Percentiles rank a stretch among this genome's conserved stretches.
phyloP scores from a whole-genome alignment of 2,329 filamentous ascomycete species.

The Lasiodiplodia citricola region DNA sequence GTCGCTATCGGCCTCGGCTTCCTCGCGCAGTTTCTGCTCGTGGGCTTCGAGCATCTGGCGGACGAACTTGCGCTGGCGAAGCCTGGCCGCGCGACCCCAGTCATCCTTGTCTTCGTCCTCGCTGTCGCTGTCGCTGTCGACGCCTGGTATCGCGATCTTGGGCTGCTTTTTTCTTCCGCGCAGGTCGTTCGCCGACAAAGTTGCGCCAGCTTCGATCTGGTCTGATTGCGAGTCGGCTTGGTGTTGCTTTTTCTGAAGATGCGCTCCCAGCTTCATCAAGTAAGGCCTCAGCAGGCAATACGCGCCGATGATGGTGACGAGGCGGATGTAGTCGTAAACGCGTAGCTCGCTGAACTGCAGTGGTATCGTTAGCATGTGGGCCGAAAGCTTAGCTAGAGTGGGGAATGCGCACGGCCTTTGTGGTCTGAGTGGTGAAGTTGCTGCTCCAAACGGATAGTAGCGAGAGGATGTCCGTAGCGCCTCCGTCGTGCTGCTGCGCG shows the following conservation, averaged over 20 bases:
- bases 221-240: constrained; percentile 53
- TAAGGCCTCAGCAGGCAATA: constrained; percentile 76
- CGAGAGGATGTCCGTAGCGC: constrained; percentile 27
- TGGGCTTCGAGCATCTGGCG: constrained; percentile 68
- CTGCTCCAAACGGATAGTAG: constrained; percentile 40
- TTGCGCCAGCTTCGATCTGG: constrained; percentile 40
- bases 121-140: constrained; percentile 58
- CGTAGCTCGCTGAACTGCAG: constrained; percentile 52
- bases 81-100: constrained; percentile 74
- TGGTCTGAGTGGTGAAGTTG: constrained; percentile 39
- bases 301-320: constrained; percentile 72
- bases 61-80: constrained; percentile 70
- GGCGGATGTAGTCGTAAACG: constrained; percentile 63
- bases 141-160: constrained; percentile 59
- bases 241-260: constrained; percentile 67
- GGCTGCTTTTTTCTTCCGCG: constrained; percentile 47
- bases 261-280: constrained; percentile 69
- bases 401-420: constrained; percentile 20
- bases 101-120: constrained; percentile 48
- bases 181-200: constrained; percentile 41
- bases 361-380: not conserved
- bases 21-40: constrained; percentile 59
- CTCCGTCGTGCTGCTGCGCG: constrained; percentile 1
- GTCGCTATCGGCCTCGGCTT: constrained; percentile 70
- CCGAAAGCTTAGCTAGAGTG: not conserved